Base-by-base conservation (phyloP, 352 stramenopile genomes). In the Stramenopiles sp. region DNA sequence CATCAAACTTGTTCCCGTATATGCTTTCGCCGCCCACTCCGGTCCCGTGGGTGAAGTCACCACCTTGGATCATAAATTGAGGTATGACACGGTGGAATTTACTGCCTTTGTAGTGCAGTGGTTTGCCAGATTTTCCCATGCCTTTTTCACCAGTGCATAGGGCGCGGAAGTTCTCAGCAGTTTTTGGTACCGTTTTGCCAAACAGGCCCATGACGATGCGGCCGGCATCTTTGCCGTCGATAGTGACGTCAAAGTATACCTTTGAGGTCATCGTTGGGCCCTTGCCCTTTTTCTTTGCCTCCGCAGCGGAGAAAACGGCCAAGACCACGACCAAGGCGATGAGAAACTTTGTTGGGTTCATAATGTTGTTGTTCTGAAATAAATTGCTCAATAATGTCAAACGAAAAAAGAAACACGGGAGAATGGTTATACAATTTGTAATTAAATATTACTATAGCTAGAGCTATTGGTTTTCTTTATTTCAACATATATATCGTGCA, bases 31-130 rank as follows among this genome's bases (percentile, higher is more conserved):
- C 91, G 69, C 94, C 94, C n/a, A 88, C 95, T 76, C 91, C 89
- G 82, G 95, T 90, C 76, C 84, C 82, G 75, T 86, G 84, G 4
- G 86, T 84, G 77, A 94, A 96, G 80, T 96, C 91, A 12, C 91
- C 91, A 4, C 89, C 92, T 77, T 83, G 94, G 75, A 83, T 91
- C 80, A 94, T 94, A 68, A 89, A 90, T 77, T 93, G 86, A 1
- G 89, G 92, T 81, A 98, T 98, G 74, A 98, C 92, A 76, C 94
- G 86, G 86, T 99, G 95, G 83, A 99, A 98, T 1, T 80, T 76
- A 69, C 83, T 93, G 81, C 83, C 94, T 83, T 98, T 97, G 85
- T 94, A 98, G 83, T 97, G 91, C 30, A 99, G 82, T 18, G 91
- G 82, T 84, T 98, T 98, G 73, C 94, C 93, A 4, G 82, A 89